Base-by-base conservation (phyloP, 805 yeast genomes). In the Candida mattraensis region DNA sequence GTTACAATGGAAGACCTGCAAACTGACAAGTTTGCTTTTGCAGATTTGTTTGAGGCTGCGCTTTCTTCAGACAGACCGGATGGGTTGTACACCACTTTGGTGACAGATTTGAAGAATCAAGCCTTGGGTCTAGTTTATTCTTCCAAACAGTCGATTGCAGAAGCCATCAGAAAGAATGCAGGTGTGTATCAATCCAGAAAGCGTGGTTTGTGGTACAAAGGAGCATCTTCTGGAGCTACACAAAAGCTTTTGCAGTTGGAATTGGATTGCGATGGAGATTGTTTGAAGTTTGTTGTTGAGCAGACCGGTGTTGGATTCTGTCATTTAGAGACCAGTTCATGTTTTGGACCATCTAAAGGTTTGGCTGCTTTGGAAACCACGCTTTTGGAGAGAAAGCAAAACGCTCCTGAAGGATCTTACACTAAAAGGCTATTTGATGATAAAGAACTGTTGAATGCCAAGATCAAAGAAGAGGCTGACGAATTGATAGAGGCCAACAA, bases 101-200 rank as follows among this genome's bases (percentile, higher is more conserved):
- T 93, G 26, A 77, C 80, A 13, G 87, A 83, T 48, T 48, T 58
- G 22, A 67, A 79, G 37, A 80, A 85, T 40, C 81, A 80, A 39
- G 79, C 89, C 1, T 69, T 93, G 34, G 99, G 99, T 5, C 71
- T 91, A 18, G 97, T 91, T 7, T 93, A 88, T 65, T 91, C 98
- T 0, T 87, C 96, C 0, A 63, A 63, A 26, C 88, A 83, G 50
- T 86, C 96, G 21, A 78, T 93, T 52, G 64, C 74, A 28, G 89
- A 84, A 51, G 93, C 98, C 9, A 75, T 93, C 48, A 77, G 76
- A 42, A 82, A 86, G 15, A 74, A 77, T 32, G 78, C 86, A 7
- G 99, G 99, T 39, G 96, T 93, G 2, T 93, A 93, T 63, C 96
- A 84, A 61, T 87, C 96, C 7, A 81, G 99, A 52, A 80, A 83